Percentiles rank a stretch among this genome's conserved stretches.
Conservation (phyloP, 176 grass and related monocot species). For the Pontederia crassipes region DNA sequence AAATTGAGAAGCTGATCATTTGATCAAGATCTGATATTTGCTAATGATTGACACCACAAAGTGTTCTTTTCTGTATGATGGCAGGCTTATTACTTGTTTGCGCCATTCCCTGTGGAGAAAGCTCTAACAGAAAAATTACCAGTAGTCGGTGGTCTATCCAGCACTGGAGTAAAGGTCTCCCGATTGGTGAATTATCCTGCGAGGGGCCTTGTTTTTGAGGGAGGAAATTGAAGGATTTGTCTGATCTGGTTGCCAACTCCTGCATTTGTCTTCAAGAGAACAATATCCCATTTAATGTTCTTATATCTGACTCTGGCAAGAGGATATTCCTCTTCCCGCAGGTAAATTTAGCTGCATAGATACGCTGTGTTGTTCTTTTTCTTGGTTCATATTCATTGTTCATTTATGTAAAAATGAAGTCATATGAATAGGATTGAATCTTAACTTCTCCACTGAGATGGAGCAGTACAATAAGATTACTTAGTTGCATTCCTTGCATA, state of each 20-base stretch:
- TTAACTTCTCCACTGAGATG: too few relatives aligned
- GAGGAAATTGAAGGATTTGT: constrained; percentile 6
- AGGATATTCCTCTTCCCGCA: constrained; percentile 7
- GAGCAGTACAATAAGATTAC: too few relatives aligned
- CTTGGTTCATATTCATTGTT: neutral
- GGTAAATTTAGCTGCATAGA: neutral
- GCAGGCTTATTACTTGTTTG: neutral
- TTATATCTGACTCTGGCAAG: constrained; percentile 5
- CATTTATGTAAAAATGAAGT: neutral
- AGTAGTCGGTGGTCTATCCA: neutral
- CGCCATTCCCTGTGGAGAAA: neutral
- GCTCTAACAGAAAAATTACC: neutral
- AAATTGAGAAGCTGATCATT: neutral
- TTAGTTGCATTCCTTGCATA: too few relatives aligned
- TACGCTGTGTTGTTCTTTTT: neutral
- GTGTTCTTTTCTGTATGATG: neutral
- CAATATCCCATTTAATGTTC: constrained; percentile 5
- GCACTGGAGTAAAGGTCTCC: neutral
- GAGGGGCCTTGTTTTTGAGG: constrained; percentile 5
- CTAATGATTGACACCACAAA: neutral
- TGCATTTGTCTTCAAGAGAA: constrained; percentile 4
- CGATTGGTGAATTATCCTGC: neutral
- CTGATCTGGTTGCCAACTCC: constrained; percentile 2
- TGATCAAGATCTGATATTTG: neutral
- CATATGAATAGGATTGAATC: too few relatives aligned